These are phyloP conservation scores for Calycina marina DNA, from an alignment of 2,329 filamentous ascomycete genomes.

Conservation along the genomic window DNA sequence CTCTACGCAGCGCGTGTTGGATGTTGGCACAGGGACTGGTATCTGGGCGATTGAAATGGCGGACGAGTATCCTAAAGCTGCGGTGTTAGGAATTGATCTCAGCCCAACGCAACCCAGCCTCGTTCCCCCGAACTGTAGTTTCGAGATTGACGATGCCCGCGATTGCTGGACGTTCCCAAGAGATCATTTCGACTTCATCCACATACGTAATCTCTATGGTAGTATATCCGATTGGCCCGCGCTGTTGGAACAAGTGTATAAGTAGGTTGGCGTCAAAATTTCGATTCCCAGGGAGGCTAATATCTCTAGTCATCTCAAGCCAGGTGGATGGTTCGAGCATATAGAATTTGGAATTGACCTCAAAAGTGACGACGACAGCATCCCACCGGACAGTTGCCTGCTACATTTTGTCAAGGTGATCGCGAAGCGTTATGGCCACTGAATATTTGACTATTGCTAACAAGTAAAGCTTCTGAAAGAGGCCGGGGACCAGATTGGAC, in stretches of 20 bases:
- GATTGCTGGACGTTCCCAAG: conserved; percentile 25
- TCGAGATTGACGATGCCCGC: conserved; percentile 48
- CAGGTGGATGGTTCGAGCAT: conserved; percentile 25
- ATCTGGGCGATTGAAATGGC: conserved; percentile 29
- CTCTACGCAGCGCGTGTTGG: conserved; percentile 22
- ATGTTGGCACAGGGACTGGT: conserved; percentile 30
- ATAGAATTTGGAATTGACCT: conserved; percentile 17
- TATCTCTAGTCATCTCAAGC: conserved; percentile 20
- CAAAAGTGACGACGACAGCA: conserved; percentile 31
- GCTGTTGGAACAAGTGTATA: conserved; percentile 35
- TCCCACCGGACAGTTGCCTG: conserved; percentile 25
- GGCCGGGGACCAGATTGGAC: conserved; percentile 25
- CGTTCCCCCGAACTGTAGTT: conserved; percentile 46
- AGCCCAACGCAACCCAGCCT: conserved; percentile 26
- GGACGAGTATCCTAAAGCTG: conserved; percentile 20
- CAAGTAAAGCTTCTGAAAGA: conserved; percentile 28
- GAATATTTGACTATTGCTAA: too few species aligned
- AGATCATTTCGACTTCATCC: conserved; percentile 44
- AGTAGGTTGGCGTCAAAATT: too few species aligned
- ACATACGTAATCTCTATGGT: conserved; percentile 42
- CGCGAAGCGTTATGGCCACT: background rate
- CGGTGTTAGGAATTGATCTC: conserved; percentile 22
- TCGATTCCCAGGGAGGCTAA: background rate
- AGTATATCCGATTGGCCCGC: conserved; percentile 40
- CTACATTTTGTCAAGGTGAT: background rate